A percentile compares a stretch with the other conserved stretches of the same genome.
phyloP scores from a whole-genome alignment of 1,284 basidiomycete genomes.

The Leccinum ponderosum region DNA sequence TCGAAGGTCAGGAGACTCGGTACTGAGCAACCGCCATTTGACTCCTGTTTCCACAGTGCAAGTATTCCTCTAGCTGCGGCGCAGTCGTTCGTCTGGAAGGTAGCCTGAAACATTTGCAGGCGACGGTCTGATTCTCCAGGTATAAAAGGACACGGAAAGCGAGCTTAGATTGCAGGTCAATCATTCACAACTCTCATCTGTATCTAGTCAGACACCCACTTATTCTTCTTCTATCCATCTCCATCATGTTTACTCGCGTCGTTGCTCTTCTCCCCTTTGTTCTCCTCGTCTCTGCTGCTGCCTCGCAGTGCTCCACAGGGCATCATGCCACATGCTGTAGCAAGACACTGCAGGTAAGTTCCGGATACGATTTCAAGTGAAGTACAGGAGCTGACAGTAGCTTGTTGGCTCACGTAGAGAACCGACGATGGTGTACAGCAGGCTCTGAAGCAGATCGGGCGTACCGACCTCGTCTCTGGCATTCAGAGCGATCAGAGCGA shows the following conservation, averaged over 20 bases:
- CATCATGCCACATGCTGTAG: not conserved
- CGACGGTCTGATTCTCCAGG: not conserved
- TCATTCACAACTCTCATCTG: not conserved
- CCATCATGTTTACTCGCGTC: not conserved
- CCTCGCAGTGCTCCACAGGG: not conserved
- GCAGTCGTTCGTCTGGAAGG: not conserved
- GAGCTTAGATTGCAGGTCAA: not conserved
- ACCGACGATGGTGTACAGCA: not conserved
- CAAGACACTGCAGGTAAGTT: not conserved
- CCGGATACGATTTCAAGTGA: not conserved
- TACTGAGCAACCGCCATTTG: not conserved
- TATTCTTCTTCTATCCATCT: not conserved
- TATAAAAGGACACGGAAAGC: not conserved
- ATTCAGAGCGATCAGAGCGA: not conserved
- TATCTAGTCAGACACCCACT: not conserved
- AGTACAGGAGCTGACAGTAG: not conserved
- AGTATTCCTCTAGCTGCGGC: not conserved
- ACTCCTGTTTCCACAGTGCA: not conserved
- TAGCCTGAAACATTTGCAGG: not conserved
- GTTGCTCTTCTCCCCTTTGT: not conserved
- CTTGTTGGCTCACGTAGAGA: not conserved
- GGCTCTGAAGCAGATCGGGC: not conserved
- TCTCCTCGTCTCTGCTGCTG: not conserved
- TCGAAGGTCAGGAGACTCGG: not conserved
- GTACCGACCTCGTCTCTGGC: not conserved